A percentile compares a stretch with the other conserved stretches of the same genome.
Evolutionary conservation across 257 asterid genomes (phyloP).

Genomic region (Fraxinus anomala): DNA sequence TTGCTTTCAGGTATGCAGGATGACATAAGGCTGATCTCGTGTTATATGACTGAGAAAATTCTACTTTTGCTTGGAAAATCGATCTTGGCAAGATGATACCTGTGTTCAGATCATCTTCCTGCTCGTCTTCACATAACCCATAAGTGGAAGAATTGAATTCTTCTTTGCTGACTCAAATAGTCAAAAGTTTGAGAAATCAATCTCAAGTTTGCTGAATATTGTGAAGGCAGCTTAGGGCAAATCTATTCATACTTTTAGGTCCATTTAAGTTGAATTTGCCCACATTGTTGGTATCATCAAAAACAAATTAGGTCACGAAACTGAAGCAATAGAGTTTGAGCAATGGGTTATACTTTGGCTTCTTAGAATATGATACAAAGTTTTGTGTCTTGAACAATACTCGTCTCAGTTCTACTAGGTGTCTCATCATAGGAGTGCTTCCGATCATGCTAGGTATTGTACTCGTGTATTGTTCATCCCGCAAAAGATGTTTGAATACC

Average conservation of each 20-base stretch:
- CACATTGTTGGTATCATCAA: background rate
- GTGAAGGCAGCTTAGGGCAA: slow-evolving; percentile 7
- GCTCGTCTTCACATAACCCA: background rate
- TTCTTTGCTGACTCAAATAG: slow-evolving; percentile 8
- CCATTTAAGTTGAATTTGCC: slow-evolving; percentile 17
- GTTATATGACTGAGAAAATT: slow-evolving; percentile 8
- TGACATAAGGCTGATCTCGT: background rate
- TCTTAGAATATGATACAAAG: background rate
- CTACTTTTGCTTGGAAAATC: background rate
- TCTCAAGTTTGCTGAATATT: slow-evolving; percentile 8
- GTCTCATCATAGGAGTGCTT: background rate
- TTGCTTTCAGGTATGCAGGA: slow-evolving; percentile 83
- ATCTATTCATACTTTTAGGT: slow-evolving; percentile 6
- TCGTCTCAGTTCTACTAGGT: background rate
- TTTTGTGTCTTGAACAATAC: background rate
- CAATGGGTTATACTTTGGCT: slow-evolving; percentile 13
- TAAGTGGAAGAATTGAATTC: background rate
- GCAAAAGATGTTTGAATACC: background rate
- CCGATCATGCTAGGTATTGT: background rate
- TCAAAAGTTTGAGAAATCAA: slow-evolving; percentile 19
- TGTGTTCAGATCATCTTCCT: background rate
- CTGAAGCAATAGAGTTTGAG: slow-evolving; percentile 14
- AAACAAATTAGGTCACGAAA: slow-evolving; percentile 13
- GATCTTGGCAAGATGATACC: background rate
- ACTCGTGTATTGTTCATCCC: background rate